Evolutionary conservation across 2,329 filamentous ascomycete species (phyloP).

Genomic region (Arthrobotrys musiformis): DNA sequence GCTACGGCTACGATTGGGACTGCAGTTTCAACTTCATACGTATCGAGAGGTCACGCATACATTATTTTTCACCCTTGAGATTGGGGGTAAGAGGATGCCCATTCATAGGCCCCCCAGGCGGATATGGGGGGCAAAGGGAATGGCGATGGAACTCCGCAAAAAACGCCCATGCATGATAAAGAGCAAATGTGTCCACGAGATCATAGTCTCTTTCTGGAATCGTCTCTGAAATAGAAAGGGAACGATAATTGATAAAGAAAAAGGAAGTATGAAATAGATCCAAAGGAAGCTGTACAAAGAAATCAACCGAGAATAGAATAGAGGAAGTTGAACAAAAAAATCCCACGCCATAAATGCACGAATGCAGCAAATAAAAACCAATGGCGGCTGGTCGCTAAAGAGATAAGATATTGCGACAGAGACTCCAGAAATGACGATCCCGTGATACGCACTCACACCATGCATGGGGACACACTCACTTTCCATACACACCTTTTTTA

Average conservation of each 20-base stretch:
- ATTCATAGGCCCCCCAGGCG: background rate
- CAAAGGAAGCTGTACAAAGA: background rate
- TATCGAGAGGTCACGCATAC: conserved; percentile 13
- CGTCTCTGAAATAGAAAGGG: conserved; percentile 1
- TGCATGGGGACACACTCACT: conserved; percentile 19
- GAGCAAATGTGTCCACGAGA: conserved; percentile 35
- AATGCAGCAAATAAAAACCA: conserved; percentile 18
- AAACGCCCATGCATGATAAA: conserved; percentile 18
- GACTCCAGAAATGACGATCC: conserved; percentile 23
- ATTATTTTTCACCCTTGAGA: background rate
- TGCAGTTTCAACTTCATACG: conserved; percentile 26
- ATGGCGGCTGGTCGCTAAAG: conserved; percentile 5
- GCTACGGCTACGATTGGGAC: conserved; percentile 16
- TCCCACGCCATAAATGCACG: conserved; percentile 45
- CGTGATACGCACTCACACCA: conserved; percentile 26
- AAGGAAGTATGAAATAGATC: background rate
- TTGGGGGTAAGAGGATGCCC: too few species aligned
- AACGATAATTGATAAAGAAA: background rate
- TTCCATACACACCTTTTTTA: conserved; percentile 18
- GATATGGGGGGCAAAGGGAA: background rate
- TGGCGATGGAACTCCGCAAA: conserved; percentile 23
- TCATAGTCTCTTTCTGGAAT: conserved; percentile 28
- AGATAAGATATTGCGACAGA: conserved; percentile 29
- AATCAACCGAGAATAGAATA: conserved; percentile 2
- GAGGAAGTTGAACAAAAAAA: background rate